Base-by-base conservation (phyloP, 2,329 filamentous ascomycete species). In the Pyricularia grisea region DNA sequence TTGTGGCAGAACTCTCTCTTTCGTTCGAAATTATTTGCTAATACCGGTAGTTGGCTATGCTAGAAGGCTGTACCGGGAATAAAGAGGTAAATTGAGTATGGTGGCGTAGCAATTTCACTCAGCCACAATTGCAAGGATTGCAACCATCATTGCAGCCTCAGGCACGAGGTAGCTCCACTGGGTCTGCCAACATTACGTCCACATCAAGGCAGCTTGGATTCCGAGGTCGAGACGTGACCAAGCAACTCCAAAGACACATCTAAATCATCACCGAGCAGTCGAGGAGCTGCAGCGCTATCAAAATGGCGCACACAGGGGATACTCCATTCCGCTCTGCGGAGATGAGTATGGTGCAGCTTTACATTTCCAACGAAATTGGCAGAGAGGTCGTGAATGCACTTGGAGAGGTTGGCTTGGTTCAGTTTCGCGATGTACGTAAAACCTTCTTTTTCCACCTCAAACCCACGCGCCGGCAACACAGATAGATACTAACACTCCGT, bases 321-420 rank as follows among this genome's bases (percentile, higher is more conserved):
- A 97, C 94, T 81, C 92, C 97, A 85, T 98, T 99, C 90, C 94
- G 96, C 87, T 99, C 95, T 79, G 92, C 93, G 92, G 92, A 97
- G 82, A 99, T 99, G 95, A 97, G 93, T 87, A 91, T 99, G 90
- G 97, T 97, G 77, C 95, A 99, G 89, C 91, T 99, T 77, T 99
- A 98, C 83, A 96, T 99, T 77, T 93, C 95, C 77, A 98, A 97
- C 79, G 95, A 99, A 85, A 98, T 99, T 75, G 94, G 95, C 75
- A 90, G 95, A 78, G 96, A 99, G 84, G 94, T 97, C 75, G 94
- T 98, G 72, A 97, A 94, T 78, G 94, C 94, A 69, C 85, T 99
- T 73, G 95, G 95, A 78, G 95, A 99, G 86, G 88, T 99, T 77
- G 95, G 95, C 70, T 87, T 95, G 76, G 94, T 98, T 79, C 94